Evolutionary conservation across 202 grass and related monocot species (phyloP).

Genomic region (Schoenoplectus triqueter): DNA sequence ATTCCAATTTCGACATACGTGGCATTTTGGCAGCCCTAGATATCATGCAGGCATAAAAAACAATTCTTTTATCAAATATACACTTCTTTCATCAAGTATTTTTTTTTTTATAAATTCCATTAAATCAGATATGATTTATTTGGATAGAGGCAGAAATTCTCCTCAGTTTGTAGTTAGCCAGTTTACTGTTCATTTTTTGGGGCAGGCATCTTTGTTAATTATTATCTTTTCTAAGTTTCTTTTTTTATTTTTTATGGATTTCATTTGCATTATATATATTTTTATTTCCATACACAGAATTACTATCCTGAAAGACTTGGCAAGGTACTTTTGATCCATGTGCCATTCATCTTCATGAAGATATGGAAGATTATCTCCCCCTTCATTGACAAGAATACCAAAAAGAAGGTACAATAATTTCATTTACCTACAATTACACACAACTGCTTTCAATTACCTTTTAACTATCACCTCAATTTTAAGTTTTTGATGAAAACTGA

Average conservation of each 20-base stretch:
- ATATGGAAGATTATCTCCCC: conserved; percentile 53
- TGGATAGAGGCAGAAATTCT: background rate
- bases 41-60: conserved; percentile 47
- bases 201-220: background rate
- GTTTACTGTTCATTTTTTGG: background rate
- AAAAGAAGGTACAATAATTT: conserved; percentile 46
- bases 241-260: background rate
- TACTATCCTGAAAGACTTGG: conserved; percentile 57
- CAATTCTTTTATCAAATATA: background rate
- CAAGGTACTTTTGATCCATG: conserved; percentile 49
- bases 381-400: conserved; percentile 52
- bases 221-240: background rate
- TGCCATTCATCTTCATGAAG: conserved; percentile 50
- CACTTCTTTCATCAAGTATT: background rate
- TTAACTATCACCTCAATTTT: no score
- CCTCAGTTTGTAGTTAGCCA: background rate
- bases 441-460: background rate
- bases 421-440: background rate
- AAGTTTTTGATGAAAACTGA: background rate
- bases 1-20: conserved; percentile 44
- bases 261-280: background rate
- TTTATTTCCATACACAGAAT: conserved; percentile 32
- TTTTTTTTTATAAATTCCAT: background rate
- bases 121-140: background rate
- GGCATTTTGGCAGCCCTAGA: conserved; percentile 45